phyloP scores from a whole-genome alignment of 2,329 filamentous ascomycete genomes.

The Exophiala bonariae region DNA sequence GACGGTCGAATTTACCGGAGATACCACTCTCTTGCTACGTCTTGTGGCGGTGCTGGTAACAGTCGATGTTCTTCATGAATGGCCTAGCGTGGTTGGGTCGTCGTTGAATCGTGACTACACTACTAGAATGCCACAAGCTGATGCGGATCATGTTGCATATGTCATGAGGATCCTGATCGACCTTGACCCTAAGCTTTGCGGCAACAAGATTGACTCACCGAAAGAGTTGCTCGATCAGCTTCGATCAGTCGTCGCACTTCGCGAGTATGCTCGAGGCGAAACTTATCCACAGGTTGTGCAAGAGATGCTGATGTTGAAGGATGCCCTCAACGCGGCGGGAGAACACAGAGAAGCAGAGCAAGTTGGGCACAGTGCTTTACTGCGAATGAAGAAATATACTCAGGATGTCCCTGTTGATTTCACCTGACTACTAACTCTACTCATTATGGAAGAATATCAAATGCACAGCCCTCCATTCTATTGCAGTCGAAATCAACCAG shows the following conservation, averaged over 20 bases:
- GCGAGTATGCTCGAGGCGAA: conserved; percentile 7
- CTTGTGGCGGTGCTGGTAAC: too few relatives aligned
- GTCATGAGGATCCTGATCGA: conserved; percentile 7
- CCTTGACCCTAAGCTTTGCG: conserved; percentile 1
- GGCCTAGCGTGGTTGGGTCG: neutral
- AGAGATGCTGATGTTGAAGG: conserved; percentile 10
- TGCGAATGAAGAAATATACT: conserved; percentile 8
- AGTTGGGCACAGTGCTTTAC: conserved; percentile 1
- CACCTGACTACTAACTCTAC: too few relatives aligned
- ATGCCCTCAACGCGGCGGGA: conserved; percentile 3
- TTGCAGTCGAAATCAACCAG: too few relatives aligned
- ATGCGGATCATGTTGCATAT: conserved; percentile 6
- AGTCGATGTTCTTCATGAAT: too few relatives aligned
- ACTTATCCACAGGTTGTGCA: conserved; percentile 5
- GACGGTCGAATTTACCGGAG: too few relatives aligned
- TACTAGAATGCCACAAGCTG: neutral
- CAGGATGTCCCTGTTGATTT: conserved; percentile 6
- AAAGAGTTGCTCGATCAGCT: conserved; percentile 3
- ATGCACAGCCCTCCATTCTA: too few relatives aligned
- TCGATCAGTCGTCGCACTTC: conserved; percentile 9
- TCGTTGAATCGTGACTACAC: neutral
- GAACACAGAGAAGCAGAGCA: conserved; percentile 6
- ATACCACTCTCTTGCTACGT: too few relatives aligned
- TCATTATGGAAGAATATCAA: too few relatives aligned
- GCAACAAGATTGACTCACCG: neutral